These are phyloP conservation scores for Trichoderma simmonsii DNA, from an alignment of 2,329 filamentous ascomycete species.

Conservation along the genomic window DNA sequence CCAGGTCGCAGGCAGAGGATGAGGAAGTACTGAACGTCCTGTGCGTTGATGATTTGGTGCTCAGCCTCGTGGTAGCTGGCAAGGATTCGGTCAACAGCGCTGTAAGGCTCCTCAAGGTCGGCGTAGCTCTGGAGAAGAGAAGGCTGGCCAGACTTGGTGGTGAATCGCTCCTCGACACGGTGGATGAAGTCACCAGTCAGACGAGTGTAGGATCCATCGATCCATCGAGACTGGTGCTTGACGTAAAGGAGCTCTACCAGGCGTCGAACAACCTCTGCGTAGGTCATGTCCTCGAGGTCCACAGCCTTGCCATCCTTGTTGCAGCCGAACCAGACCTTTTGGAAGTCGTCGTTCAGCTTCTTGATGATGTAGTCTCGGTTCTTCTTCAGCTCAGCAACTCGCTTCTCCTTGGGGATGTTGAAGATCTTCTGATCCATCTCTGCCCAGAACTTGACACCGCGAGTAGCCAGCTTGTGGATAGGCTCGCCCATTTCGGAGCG, in stretches of 20 bases:
- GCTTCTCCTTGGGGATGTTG: conserved; percentile 90
- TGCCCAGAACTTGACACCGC: conserved; percentile 94
- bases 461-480: conserved; percentile 96
- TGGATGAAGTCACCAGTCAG: conserved; percentile 95
- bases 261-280: conserved; percentile 79
- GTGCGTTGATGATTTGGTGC: conserved; percentile 91
- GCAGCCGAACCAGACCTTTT: conserved; percentile 93
- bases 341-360: conserved; percentile 93
- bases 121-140: conserved; percentile 88
- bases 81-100: conserved; percentile 74
- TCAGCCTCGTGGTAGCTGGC: conserved; percentile 82
- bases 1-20: conserved; percentile 85
- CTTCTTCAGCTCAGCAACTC: conserved; percentile 82
- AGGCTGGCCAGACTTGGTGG: conserved; percentile 63
- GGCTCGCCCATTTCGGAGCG: conserved; percentile 99
- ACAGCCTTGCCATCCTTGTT: conserved; percentile 77
- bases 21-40: conserved; percentile 96
- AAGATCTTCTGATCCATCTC: conserved; percentile 99
- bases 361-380: conserved; percentile 88
- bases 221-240: conserved; percentile 87
- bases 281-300: conserved; percentile 95
- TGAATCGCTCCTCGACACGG: conserved; percentile 95
- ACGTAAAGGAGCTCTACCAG: conserved; percentile 90
- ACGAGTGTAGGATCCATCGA: conserved; percentile 76
- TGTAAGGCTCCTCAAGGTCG: conserved; percentile 80